Conservation (phyloP, 768 basidiomycete genomes). For the Nidularia sp. region DNA sequence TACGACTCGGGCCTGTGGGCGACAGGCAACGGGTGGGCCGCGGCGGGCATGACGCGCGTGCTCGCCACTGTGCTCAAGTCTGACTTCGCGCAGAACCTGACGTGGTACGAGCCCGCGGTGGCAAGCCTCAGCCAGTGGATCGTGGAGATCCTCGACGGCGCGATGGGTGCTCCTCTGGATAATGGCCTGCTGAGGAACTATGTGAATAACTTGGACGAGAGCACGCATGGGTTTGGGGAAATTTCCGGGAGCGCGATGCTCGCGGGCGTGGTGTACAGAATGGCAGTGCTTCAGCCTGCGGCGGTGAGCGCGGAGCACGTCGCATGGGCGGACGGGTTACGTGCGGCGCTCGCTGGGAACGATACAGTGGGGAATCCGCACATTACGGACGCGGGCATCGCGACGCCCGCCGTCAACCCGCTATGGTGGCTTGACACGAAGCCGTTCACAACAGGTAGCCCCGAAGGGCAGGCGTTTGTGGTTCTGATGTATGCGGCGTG, state of each 20-base stretch:
- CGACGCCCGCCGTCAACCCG: constrained; percentile 26
- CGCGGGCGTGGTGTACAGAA: constrained; percentile 34
- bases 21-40: constrained; percentile 57
- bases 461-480: constrained; percentile 26
- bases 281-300: constrained; percentile 29
- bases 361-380: constrained; percentile 12
- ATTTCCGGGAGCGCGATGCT: constrained; percentile 38
- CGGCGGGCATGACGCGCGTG: constrained; percentile 52
- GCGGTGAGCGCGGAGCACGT: constrained; percentile 24
- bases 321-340: constrained; percentile 29
- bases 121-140: constrained; percentile 12
- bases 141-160: constrained; percentile 19
- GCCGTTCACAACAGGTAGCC: constrained; percentile 24
- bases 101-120: constrained; percentile 11
- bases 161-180: constrained; percentile 7
- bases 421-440: constrained; percentile 17
- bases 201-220: constrained; percentile 18
- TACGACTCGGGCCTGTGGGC: constrained; percentile 23
- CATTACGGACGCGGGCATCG: constrained; percentile 18
- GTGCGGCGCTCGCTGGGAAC: constrained; percentile 11
- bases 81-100: not conserved
- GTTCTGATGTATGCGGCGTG: constrained; percentile 28
- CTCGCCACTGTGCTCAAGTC: constrained; percentile 44
- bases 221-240: constrained; percentile 35
- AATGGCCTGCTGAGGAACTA: constrained; percentile 36